Conservation (phyloP, 2,329 filamentous ascomycete species). For the Penicillium griseofulvum region DNA sequence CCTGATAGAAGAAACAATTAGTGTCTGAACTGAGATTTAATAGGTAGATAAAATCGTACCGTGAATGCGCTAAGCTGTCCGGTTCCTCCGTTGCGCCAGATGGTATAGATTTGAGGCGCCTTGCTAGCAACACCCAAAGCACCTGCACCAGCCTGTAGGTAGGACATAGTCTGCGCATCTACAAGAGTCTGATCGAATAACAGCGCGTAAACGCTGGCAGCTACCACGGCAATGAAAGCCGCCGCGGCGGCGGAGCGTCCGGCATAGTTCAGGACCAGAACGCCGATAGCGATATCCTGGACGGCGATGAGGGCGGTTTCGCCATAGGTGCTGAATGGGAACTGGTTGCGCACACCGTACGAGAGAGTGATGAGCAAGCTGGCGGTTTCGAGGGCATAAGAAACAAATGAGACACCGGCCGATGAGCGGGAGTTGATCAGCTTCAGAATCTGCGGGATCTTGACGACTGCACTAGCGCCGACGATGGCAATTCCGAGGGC, state of each 20-base stretch:
- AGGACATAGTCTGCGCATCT: slow-evolving; percentile 64
- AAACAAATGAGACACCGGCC: slow-evolving; percentile 80
- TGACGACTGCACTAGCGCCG: slow-evolving; percentile 83
- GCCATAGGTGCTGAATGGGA: slow-evolving; percentile 95
- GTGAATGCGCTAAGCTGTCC: slow-evolving; percentile 96
- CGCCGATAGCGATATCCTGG: slow-evolving; percentile 87
- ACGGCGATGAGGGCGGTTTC: slow-evolving; percentile 89
- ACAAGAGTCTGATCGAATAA: slow-evolving; percentile 64
- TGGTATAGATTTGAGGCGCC: slow-evolving; percentile 85
- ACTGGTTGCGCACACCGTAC: slow-evolving; percentile 87
- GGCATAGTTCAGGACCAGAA: slow-evolving; percentile 80
- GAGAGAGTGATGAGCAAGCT: slow-evolving; percentile 85
- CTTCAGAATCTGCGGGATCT: slow-evolving; percentile 95
- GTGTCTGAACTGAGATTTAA: neutral
- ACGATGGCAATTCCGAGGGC: slow-evolving; percentile 92
- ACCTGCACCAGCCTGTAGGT: slow-evolving; percentile 81
- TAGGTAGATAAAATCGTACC: slow-evolving; percentile 55
- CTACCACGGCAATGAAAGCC: slow-evolving; percentile 74
- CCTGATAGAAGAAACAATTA: slow-evolving; percentile 51
- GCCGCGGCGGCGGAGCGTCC: slow-evolving; percentile 67
- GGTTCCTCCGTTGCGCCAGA: slow-evolving; percentile 81
- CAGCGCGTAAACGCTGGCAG: slow-evolving; percentile 65
- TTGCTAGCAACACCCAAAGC: slow-evolving; percentile 84
- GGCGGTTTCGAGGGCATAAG: slow-evolving; percentile 87
- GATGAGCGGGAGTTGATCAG: slow-evolving; percentile 77